Conservation (phyloP, 73 alveolate species). For the Urostyla sp. region DNA sequence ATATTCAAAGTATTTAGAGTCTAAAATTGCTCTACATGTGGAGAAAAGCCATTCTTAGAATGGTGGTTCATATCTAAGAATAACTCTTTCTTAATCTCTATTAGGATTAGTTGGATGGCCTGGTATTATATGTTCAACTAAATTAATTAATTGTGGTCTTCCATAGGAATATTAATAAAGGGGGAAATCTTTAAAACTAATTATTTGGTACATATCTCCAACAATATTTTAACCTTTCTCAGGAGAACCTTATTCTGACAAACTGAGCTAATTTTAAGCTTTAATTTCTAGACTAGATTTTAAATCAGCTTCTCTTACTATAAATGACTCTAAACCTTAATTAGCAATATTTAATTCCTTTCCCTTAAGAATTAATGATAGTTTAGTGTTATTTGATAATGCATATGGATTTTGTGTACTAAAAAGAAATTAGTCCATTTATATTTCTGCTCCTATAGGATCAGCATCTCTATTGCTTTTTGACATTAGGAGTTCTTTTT, state of each 20-base stretch:
- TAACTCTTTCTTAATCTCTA: conserved; percentile 1
- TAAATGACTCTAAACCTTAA: conserved; percentile 27
- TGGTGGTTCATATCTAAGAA: conserved; percentile 38
- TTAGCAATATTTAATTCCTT: conserved; percentile 32
- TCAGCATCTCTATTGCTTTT: conserved; percentile 33
- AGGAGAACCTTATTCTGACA: background rate
- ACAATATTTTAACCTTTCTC: too few relatives aligned
- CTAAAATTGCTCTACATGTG: conserved; percentile 75
- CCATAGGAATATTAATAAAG: conserved; percentile 43
- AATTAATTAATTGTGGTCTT: conserved; percentile 35
- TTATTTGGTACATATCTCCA: conserved; percentile 10
- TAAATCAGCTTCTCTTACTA: conserved; percentile 36
- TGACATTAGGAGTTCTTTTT: background rate
- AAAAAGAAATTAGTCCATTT: conserved; percentile 7
- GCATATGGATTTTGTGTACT: conserved; percentile 40
- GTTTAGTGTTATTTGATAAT: conserved; percentile 38
- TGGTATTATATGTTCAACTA: conserved; percentile 22
- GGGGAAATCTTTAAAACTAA: conserved; percentile 37
- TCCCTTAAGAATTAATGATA: conserved; percentile 23
- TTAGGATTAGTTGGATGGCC: conserved; percentile 1
- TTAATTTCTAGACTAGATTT: background rate
- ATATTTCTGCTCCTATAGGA: conserved; percentile 46
- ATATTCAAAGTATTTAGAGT: conserved; percentile 85
- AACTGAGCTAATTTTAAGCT: background rate
- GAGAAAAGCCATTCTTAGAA: conserved; percentile 25